A percentile compares a stretch with the other conserved stretches of the same genome.
phyloP scores from a whole-genome alignment of 495 filamentous ascomycete genomes.

The Penicillium lagena region DNA sequence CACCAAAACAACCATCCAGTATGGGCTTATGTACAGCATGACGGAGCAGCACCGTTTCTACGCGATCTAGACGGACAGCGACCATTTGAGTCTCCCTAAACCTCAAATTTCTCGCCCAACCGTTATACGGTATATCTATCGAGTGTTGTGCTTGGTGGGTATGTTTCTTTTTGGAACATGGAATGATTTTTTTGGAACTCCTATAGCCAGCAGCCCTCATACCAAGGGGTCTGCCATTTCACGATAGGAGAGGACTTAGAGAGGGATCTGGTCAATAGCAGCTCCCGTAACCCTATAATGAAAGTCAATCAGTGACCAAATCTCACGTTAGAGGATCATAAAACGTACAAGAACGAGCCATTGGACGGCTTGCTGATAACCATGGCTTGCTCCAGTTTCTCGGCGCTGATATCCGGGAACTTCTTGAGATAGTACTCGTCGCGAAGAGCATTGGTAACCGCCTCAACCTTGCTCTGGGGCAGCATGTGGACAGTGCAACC shows the following conservation, averaged over 20 bases:
- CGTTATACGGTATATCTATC: no score
- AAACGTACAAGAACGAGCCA: conserved; percentile 41
- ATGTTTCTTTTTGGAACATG: no score
- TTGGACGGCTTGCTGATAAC: conserved; percentile 78
- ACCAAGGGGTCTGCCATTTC: background rate
- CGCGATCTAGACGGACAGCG: no score
- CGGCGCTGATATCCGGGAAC: conserved; percentile 61
- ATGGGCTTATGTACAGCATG: no score
- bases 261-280: conserved; percentile 31
- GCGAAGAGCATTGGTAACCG: conserved; percentile 68
- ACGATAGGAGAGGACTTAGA: conserved; percentile 12
- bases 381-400: conserved; percentile 71
- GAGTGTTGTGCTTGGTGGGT: no score
- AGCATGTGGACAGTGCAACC: conserved; percentile 93
- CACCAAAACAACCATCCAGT: no score
- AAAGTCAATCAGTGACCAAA: conserved; percentile 5
- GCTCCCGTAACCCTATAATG: conserved; percentile 32
- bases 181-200: no score
- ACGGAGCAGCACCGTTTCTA: no score
- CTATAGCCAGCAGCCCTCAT: background rate
- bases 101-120: no score
- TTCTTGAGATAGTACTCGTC: conserved; percentile 73
- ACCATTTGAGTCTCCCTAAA: no score
- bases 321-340: background rate
- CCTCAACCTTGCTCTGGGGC: conserved; percentile 77